These are phyloP conservation scores for Drechslera avenae DNA, from an alignment of 2,329 filamentous ascomycete genomes.

Conservation along the genomic window DNA sequence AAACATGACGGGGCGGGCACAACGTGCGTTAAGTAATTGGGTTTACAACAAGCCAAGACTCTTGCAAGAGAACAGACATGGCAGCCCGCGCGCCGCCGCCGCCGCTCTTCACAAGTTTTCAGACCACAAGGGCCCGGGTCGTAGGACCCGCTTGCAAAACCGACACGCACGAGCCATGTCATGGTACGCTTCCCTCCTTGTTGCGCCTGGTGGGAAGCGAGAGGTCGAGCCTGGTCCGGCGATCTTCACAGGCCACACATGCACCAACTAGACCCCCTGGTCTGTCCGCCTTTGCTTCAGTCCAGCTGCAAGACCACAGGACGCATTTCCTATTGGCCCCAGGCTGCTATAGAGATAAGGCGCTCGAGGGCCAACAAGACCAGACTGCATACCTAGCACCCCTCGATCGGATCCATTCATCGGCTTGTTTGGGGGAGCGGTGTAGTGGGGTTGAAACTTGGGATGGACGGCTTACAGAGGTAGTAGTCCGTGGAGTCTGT, in stretches of 20 bases:
- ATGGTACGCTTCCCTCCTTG: constrained; percentile 8
- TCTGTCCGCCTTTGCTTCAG: constrained; percentile 10
- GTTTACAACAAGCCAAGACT: constrained; percentile 28
- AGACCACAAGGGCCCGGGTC: constrained; percentile 3
- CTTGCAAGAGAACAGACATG: too few relatives aligned
- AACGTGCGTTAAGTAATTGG: constrained; percentile 45
- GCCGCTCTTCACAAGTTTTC: too few relatives aligned
- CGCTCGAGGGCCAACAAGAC: constrained; percentile 12
- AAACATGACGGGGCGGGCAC: constrained; percentile 27
- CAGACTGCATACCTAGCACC: constrained; percentile 15
- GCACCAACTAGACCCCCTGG: constrained; percentile 6
- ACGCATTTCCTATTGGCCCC: constrained; percentile 15
- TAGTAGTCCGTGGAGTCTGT: neutral
- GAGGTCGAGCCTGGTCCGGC: constrained; percentile 2
- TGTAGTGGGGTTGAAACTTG: neutral
- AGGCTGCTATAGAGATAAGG: constrained; percentile 20
- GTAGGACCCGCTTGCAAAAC: too few relatives aligned
- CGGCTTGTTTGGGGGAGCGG: neutral
- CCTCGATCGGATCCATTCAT: constrained; percentile 3
- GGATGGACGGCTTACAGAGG: too few relatives aligned
- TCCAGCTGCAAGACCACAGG: constrained; percentile 10
- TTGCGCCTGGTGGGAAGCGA: constrained; percentile 1
- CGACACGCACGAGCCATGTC: constrained; percentile 4
- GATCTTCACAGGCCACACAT: constrained; percentile 24
- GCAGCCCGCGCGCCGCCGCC: too few relatives aligned